Evolutionary conservation across 805 yeast species (phyloP), one percentile per base, ranked within the genome.

Genomic region (Candida chilensis): DNA sequence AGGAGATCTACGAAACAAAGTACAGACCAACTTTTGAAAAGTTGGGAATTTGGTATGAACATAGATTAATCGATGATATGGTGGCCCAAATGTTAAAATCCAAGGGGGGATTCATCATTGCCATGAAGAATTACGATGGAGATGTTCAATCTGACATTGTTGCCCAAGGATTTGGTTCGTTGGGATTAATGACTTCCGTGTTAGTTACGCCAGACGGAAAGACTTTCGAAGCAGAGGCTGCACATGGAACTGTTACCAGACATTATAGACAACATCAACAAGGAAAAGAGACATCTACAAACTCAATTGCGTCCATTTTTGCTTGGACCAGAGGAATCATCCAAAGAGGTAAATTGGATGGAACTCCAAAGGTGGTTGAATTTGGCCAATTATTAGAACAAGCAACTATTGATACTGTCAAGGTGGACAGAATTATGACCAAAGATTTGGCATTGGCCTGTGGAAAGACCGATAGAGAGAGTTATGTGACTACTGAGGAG

Each of bases 201-300:
- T 72, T 90, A 44, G 75, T 87, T 50, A 78, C 96, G n/a, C 94
- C 96, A 30, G 96, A 90, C 57, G 96, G 96, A 16, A 84, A 83
- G 65, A 79, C 95, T 10, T 88, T 85, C 55, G 96, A 90, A 67
- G 67, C 87, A 32, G 97, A 90, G 67, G 97, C 97, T 36, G 97
- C 97, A n/a, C 97, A 90, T 56, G 97, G 97, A 34, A 90, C 97
- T 10, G 97, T 90, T 45, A 90, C 96, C 28, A 83, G 97, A 65
- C 97, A 90, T 58, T 90, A 71, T 66, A 82, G 96, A 67, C 92
- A 80, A 61, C 86, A 85, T 60, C 96, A 90, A 64, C 84, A 82
- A 60, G 97, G 97, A 42, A 84, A 87, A 57, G 96, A 88, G 64
- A 90, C 97, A 13, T 85, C 96, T 5, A 90, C 97, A 35, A 90